These are phyloP conservation scores for Penicillium glabrum DNA, from an alignment of 2,329 filamentous ascomycete species.

Conservation along the genomic window DNA sequence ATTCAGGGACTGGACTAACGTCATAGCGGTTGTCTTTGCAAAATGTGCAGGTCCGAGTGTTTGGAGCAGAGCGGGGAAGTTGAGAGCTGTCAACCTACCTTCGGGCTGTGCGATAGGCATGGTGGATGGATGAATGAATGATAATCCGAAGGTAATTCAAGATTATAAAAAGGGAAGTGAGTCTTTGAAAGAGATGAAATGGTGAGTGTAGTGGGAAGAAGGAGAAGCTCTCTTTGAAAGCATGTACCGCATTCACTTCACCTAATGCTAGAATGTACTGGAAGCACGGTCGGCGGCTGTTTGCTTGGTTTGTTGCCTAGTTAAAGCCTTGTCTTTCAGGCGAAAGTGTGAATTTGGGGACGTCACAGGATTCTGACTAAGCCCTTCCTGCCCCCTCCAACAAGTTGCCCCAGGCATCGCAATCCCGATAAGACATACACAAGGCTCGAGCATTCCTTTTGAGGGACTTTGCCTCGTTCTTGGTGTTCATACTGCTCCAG, in stretches of 20 bases:
- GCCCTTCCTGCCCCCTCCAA: constrained; percentile 5
- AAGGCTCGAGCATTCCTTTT: background rate
- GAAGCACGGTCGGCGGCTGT: constrained; percentile 31
- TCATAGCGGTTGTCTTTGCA: constrained; percentile 16
- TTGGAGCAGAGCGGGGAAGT: constrained; percentile 31
- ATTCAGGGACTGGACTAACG: constrained; percentile 10
- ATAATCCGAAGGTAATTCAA: background rate
- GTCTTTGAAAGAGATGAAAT: constrained; percentile 12
- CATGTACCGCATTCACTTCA: constrained; percentile 22
- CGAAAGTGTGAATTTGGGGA: background rate
- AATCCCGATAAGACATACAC: background rate
- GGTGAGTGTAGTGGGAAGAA: constrained; percentile 16
- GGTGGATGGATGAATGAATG: background rate
- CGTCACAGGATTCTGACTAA: constrained; percentile 11
- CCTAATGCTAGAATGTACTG: constrained; percentile 41
- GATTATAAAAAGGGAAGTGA: constrained; percentile 9
- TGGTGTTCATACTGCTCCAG: background rate
- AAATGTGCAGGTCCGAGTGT: constrained; percentile 21
- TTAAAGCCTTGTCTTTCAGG: constrained; percentile 15
- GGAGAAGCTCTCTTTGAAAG: constrained; percentile 22
- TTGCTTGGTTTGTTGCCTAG: constrained; percentile 34
- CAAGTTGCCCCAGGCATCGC: constrained; percentile 8
- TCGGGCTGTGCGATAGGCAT: constrained; percentile 34
- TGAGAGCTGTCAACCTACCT: constrained; percentile 40
- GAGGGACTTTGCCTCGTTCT: background rate